Base-by-base conservation (phyloP, 2,329 filamentous ascomycete genomes). In the Neopestalotiopsis clavispora region DNA sequence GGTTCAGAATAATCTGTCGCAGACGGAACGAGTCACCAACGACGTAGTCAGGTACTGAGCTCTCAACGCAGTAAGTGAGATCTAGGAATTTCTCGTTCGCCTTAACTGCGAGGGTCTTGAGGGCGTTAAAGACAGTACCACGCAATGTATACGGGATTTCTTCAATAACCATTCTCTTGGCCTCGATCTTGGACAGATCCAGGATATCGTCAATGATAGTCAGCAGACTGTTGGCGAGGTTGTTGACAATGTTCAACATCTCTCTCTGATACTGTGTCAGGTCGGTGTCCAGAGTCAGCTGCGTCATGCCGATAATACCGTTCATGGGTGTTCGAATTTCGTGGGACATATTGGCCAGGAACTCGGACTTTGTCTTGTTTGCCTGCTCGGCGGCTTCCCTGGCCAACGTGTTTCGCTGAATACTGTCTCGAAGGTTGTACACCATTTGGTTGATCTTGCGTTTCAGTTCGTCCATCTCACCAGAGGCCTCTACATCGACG, bases 401-500 rank as follows among this genome's bases (percentile, higher is more conserved):
- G 68, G 96, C 96, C 73, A 95, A 94, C 3, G 95, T 98, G 79
- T 98, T 99, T 79, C 94, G 91, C 80, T 98, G 95, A 74, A 99
- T 98, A 86, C 93, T 97, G 82, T 98, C 96, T 74, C 95, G 87
- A 71, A 99, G 84, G 78, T 97, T 97, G 78, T 93, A 96, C 66
- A 98, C 95, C 96, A 99, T 99, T 84, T 97, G 94, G 80, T 98
- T 99, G 87, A 99, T 98, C 86, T 98, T 98, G 76, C 95, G 91
- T 83, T 99, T 99, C 75, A 99, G 87, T 80, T 98, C 95, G 81
- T 98, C 96, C 96, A 99, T 98, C 81, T 99, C 96, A 72, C 96
- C 96, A 13, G 95, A 98, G 23, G 96, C 96, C 80, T 98, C 95
- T 20, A 99, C 95, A 62, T 96, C 97, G 79, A 99, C 95, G 69